phyloP scores from a whole-genome alignment of 1,284 basidiomycete species.

The Leccinum discolor region DNA sequence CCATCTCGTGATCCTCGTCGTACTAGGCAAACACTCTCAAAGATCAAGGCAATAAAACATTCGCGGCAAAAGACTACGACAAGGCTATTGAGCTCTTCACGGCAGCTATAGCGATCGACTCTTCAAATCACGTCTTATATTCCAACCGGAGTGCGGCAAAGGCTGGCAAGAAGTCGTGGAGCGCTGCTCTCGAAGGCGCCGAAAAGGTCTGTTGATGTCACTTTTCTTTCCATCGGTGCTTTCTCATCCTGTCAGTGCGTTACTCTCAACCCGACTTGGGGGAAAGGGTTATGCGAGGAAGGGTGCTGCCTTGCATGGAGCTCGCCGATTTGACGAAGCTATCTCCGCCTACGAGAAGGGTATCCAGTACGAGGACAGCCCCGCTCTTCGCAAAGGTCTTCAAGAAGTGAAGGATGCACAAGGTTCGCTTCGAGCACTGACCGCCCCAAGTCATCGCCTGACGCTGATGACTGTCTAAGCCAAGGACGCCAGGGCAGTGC shows the following conservation, averaged over 20 bases:
- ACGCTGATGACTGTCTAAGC: slow-evolving; percentile 26
- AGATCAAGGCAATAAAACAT: slow-evolving; percentile 80
- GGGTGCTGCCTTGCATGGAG: slow-evolving; percentile 91
- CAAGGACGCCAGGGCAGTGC: slow-evolving; percentile 43
- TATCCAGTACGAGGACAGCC: slow-evolving; percentile 70
- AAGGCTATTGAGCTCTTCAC: slow-evolving; percentile 87
- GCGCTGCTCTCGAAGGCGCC: slow-evolving; percentile 83
- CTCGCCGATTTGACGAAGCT: slow-evolving; percentile 79
- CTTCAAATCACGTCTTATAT: slow-evolving; percentile 86
- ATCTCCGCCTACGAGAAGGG: slow-evolving; percentile 83
- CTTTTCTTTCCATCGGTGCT: slow-evolving; percentile 3
- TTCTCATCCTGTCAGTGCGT: slow-evolving; percentile 54
- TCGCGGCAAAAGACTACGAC: slow-evolving; percentile 92
- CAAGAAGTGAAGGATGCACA: too few species aligned
- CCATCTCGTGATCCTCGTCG: background rate
- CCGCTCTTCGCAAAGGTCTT: too few species aligned
- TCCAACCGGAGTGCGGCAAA: slow-evolving; percentile 94
- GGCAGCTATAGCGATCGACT: slow-evolving; percentile 85
- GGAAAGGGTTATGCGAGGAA: slow-evolving; percentile 92
- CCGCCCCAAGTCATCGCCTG: too few species aligned
- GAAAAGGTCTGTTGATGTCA: slow-evolving; percentile 68
- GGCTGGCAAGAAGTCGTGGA: slow-evolving; percentile 81
- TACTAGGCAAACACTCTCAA: slow-evolving; percentile 66
- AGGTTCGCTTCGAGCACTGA: too few species aligned
- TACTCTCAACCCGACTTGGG: slow-evolving; percentile 80